Evolutionary conservation across 495 filamentous ascomycete genomes (phyloP).

Genomic region (Penicillium riverlandense): DNA sequence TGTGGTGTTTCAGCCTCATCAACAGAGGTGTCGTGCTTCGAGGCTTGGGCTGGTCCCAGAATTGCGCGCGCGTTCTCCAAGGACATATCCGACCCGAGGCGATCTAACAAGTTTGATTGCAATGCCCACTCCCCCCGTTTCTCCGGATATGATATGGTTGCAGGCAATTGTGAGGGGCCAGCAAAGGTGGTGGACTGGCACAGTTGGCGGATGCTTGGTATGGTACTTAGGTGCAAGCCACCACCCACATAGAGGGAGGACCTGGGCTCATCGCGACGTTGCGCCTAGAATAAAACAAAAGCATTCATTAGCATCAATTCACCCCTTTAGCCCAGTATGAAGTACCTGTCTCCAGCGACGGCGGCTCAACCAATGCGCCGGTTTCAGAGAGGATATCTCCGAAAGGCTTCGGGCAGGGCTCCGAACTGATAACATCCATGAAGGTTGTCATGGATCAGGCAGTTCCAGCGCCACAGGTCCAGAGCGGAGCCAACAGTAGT

Average conservation of each 20-base stretch:
- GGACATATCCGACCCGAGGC: too few relatives aligned
- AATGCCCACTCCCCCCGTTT: background rate
- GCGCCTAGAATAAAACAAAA: too few relatives aligned
- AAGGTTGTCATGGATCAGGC: slow-evolving; percentile 25
- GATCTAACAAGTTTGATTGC: background rate
- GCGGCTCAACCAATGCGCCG: slow-evolving; percentile 19
- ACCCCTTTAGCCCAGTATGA: background rate
- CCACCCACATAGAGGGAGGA: background rate
- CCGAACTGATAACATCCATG: slow-evolving; percentile 45
- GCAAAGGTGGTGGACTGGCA: slow-evolving; percentile 1
- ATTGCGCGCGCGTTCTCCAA: too few relatives aligned
- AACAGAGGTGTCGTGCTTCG: too few relatives aligned
- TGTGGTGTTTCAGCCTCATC: too few relatives aligned
- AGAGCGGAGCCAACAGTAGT: slow-evolving; percentile 4
- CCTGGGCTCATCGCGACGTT: too few relatives aligned
- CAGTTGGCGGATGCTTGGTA: slow-evolving; percentile 1
- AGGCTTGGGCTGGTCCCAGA: too few relatives aligned
- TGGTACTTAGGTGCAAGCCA: slow-evolving; percentile 1
- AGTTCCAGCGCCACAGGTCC: slow-evolving; percentile 6
- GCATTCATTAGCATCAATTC: too few relatives aligned
- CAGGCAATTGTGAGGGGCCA: background rate
- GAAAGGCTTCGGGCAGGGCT: slow-evolving; percentile 37
- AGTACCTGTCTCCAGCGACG: slow-evolving; percentile 23
- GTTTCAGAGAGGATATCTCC: slow-evolving; percentile 32
- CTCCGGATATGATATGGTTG: background rate